These are phyloP conservation scores for Pyricularia sp. DNA, from an alignment of 2,329 filamentous ascomycete species.

Conservation along the genomic window DNA sequence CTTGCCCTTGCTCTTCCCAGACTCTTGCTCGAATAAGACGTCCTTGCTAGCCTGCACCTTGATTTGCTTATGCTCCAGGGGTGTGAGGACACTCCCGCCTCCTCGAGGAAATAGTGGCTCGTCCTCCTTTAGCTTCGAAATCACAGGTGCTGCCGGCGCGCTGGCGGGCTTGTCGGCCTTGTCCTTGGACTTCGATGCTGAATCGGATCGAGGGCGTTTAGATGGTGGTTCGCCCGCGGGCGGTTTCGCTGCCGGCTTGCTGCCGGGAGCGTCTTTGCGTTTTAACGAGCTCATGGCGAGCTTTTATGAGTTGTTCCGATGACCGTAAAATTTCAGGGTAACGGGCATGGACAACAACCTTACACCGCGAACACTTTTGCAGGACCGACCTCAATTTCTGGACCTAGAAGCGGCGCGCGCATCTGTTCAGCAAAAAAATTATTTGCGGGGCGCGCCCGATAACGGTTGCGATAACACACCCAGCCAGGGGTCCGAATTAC, in stretches of 20 bases:
- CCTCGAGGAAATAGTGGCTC: conserved; percentile 87
- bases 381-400: not conserved
- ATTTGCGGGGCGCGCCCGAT: conserved; percentile 1
- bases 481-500: not conserved
- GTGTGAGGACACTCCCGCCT: conserved; percentile 79
- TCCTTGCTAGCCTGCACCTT: conserved; percentile 86
- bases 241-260: conserved; percentile 32
- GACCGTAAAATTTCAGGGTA: conserved; percentile 1
- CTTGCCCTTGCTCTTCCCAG: conserved; percentile 35
- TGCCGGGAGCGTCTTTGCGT: conserved; percentile 43
- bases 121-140: conserved; percentile 53
- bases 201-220: conserved; percentile 30
- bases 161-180: conserved; percentile 14
- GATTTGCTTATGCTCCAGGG: conserved; percentile 92
- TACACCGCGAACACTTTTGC: not conserved
- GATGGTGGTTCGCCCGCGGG: conserved; percentile 32
- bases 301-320: conserved; percentile 1
- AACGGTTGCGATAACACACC: not conserved
- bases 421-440: conserved; percentile 3
- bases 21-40: conserved; percentile 75
- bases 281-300: conserved; percentile 42
- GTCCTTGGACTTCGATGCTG: conserved; percentile 19
- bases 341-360: not conserved
- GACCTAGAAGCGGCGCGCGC: not conserved
- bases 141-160: conserved; percentile 18